Conservation (phyloP, 768 basidiomycete species). For the Rhizopogon vesiculosus region DNA sequence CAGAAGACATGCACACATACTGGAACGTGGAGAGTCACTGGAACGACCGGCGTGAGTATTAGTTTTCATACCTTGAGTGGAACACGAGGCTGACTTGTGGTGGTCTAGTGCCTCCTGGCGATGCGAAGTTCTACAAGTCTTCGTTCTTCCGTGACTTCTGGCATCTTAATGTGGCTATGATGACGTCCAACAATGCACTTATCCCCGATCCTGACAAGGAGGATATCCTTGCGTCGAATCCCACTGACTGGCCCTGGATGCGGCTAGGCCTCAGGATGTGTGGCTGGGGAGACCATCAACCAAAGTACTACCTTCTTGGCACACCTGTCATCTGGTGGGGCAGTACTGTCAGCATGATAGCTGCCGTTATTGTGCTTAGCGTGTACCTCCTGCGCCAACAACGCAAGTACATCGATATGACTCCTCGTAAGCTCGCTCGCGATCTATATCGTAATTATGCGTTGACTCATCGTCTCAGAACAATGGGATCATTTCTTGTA, state of each 20-base stretch:
- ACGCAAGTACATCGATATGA: slow-evolving; percentile 89
- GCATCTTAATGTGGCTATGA: slow-evolving; percentile 99
- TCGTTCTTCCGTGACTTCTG: slow-evolving; percentile 97
- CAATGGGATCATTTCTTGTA: slow-evolving; percentile 96
- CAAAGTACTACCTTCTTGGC: slow-evolving; percentile 92
- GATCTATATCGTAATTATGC: not conserved
- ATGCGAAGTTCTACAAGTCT: slow-evolving; percentile 80
- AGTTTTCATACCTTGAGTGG: not conserved
- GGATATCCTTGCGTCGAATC: slow-evolving; percentile 91
- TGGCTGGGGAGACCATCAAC: slow-evolving; percentile 84
- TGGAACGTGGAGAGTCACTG: slow-evolving; percentile 99
- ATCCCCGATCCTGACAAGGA: slow-evolving; percentile 98
- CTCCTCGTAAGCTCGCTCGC: slow-evolving; percentile 54
- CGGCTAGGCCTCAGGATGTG: slow-evolving; percentile 93
- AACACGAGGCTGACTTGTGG: not conserved
- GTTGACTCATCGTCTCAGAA: slow-evolving; percentile 32
- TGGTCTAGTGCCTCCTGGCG: slow-evolving; percentile 69
- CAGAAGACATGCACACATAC: slow-evolving; percentile 77
- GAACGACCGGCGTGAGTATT: slow-evolving; percentile 83
- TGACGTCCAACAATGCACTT: slow-evolving; percentile 99
- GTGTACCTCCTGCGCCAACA: slow-evolving; percentile 81
- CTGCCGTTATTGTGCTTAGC: slow-evolving; percentile 46
- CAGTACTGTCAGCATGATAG: slow-evolving; percentile 58
- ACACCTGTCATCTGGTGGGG: slow-evolving; percentile 95
- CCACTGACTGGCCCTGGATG: slow-evolving; percentile 92